Conservation (phyloP, 208 protist genomes). For the Acanthamoeba castellanii region DNA sequence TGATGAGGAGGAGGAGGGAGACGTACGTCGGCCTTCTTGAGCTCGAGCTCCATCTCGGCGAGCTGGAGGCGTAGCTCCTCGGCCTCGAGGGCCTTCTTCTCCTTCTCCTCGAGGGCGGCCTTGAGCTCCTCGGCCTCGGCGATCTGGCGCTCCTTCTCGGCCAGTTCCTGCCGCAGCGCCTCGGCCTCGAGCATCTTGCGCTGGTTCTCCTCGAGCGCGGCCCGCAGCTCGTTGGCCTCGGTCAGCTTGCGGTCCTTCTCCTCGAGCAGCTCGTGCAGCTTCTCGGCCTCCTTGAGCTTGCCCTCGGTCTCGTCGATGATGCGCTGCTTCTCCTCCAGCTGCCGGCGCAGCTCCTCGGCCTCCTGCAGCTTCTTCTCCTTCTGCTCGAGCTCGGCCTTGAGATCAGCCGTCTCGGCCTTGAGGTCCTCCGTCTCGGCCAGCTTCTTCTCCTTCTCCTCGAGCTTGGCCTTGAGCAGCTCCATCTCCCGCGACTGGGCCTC, state of each 20-base stretch:
- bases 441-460: conserved; percentile 7
- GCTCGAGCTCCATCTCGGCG: conserved; percentile 47
- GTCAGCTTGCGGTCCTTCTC: conserved; percentile 49
- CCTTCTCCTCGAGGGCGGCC: conserved; percentile 35
- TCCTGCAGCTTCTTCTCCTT: conserved; percentile 37
- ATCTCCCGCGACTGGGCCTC: conserved; percentile 21
- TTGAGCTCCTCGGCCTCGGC: conserved; percentile 44
- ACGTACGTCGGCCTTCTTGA: conserved; percentile 47
- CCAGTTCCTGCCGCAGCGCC: not conserved
- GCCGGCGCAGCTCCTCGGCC: not conserved
- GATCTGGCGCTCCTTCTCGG: conserved; percentile 39
- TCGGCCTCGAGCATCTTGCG: conserved; percentile 36
- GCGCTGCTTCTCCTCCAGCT: conserved; percentile 35
- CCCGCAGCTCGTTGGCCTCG: conserved; percentile 8
- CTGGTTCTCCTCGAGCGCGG: conserved; percentile 30
- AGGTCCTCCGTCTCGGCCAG: conserved; percentile 36
- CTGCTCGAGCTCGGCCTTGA: conserved; percentile 59
- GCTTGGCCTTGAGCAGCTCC: conserved; percentile 25
- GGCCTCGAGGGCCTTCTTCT: conserved; percentile 21
- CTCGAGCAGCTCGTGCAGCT: conserved; percentile 15
- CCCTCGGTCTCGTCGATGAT: conserved; percentile 48
- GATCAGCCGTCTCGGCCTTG: conserved; percentile 23
- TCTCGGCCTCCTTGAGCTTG: conserved; percentile 58
- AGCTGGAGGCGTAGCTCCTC: conserved; percentile 17
- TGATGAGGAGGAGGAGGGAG: too few species aligned